Conservation (phyloP, 768 basidiomycete genomes). For the Xerocomellus intermedius region DNA sequence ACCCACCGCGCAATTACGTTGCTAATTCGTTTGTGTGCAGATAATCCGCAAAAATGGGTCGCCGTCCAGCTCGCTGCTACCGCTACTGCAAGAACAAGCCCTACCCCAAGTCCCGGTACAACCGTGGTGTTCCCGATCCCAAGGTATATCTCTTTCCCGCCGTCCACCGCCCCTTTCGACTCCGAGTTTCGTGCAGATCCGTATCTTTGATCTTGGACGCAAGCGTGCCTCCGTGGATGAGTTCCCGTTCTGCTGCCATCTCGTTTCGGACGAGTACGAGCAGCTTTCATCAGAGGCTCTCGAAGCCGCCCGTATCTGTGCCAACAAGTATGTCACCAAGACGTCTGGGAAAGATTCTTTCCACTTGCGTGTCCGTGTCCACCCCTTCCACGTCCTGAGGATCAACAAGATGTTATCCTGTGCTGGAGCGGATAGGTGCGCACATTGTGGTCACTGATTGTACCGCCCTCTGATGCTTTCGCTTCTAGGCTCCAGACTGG, state of each 20-base stretch:
- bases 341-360: constrained; percentile 97
- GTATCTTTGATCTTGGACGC: constrained; percentile 93
- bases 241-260: constrained; percentile 95
- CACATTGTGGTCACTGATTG: neutral
- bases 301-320: constrained; percentile 98
- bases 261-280: constrained; percentile 98
- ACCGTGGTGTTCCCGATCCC: constrained; percentile 97
- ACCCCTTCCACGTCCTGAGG: constrained; percentile 98
- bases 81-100: constrained; percentile 99
- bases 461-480: neutral
- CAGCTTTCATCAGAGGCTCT: constrained; percentile 94
- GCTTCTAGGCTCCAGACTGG: constrained; percentile 78
- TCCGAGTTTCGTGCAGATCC: constrained; percentile 56
- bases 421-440: constrained; percentile 93
- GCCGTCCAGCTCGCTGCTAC: constrained; percentile 97
- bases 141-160: constrained; percentile 51
- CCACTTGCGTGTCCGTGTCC: constrained; percentile 95
- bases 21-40: constrained; percentile 13
- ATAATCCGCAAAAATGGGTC: constrained; percentile 65
- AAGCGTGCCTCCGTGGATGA: constrained; percentile 97
- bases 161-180: neutral
- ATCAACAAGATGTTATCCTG: constrained; percentile 99
- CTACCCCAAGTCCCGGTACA: constrained; percentile 92
- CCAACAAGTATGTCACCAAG: constrained; percentile 99
- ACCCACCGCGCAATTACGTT: neutral